Evolutionary conservation across 2,329 filamentous ascomycete species (phyloP).

Genomic region (Fusarium floridanum): DNA sequence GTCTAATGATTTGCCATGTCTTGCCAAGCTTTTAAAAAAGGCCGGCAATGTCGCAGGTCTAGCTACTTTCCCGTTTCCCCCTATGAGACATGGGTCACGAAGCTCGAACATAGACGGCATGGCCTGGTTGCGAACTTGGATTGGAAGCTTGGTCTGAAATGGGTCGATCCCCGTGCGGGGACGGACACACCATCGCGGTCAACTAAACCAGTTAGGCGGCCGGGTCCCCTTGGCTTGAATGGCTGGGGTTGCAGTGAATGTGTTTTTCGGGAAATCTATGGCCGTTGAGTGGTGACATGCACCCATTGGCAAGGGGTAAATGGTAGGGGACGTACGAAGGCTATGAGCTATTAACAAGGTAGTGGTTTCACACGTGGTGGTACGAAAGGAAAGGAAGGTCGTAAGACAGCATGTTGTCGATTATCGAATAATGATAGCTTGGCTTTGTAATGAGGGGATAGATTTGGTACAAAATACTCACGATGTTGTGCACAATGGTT

Average conservation of each 20-base stretch:
- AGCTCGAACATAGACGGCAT: slow-evolving; percentile 7
- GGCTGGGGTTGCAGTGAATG: slow-evolving; percentile 5
- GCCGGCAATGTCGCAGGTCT: not conserved
- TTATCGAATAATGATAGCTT: not conserved
- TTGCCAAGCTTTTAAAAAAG: not conserved
- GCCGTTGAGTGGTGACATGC: not conserved
- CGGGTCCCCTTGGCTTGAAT: not conserved
- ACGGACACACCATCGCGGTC: slow-evolving; percentile 1
- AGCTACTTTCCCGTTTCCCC: slow-evolving; percentile 14
- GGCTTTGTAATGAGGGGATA: not conserved
- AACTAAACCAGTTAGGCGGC: slow-evolving; percentile 1
- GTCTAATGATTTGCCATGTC: slow-evolving; percentile 25
- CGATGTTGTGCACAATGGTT: not conserved
- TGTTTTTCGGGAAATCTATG: not conserved
- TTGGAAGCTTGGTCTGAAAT: slow-evolving; percentile 22
- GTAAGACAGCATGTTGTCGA: not conserved
- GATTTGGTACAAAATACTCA: not conserved
- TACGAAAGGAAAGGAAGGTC: not conserved
- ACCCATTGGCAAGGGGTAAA: not conserved
- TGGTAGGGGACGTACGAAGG: not conserved
- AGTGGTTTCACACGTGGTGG: not conserved
- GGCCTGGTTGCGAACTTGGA: slow-evolving; percentile 8
- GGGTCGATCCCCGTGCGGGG: slow-evolving; percentile 28
- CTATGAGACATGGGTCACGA: slow-evolving; percentile 23
- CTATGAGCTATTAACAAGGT: not conserved